phyloP scores from a whole-genome alignment of 2,329 filamentous ascomycete species.

The Fulvia fulva region DNA sequence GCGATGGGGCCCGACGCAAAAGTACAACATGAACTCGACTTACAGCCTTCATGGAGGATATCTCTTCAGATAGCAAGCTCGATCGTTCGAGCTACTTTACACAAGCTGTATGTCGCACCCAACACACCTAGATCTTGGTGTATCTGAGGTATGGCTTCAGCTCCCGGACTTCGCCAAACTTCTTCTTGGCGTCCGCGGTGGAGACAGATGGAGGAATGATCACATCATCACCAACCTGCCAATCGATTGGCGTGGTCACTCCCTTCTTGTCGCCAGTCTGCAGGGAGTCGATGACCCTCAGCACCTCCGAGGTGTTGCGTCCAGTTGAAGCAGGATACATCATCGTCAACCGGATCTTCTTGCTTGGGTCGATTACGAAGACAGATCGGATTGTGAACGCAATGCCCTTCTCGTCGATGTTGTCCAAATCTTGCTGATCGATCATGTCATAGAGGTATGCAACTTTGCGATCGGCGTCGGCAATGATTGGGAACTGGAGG shows the following conservation, averaged over 20 bases:
- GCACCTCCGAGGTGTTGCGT: constrained; percentile 54
- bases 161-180: constrained; percentile 71
- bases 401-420: constrained; percentile 47
- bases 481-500: constrained; percentile 50
- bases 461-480: constrained; percentile 47
- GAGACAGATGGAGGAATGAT: constrained; percentile 82
- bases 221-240: constrained; percentile 83
- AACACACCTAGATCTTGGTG: constrained; percentile 44
- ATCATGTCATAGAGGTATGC: constrained; percentile 50
- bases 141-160: constrained; percentile 69
- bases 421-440: constrained; percentile 34
- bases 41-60: too few relatives aligned
- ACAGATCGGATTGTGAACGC: constrained; percentile 93
- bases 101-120: background rate
- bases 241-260: constrained; percentile 69
- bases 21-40: too few relatives aligned
- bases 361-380: constrained; percentile 89
- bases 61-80: background rate
- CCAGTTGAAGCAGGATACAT: constrained; percentile 89
- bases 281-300: constrained; percentile 56
- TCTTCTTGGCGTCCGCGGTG: constrained; percentile 79
- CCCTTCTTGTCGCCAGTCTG: constrained; percentile 78
- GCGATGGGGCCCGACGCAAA: too few relatives aligned
- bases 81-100: background rate
- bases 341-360: constrained; percentile 89